Evolutionary conservation across 768 basidiomycete genomes (phyloP).

Genomic region (Termitomyces bulborhizus): DNA sequence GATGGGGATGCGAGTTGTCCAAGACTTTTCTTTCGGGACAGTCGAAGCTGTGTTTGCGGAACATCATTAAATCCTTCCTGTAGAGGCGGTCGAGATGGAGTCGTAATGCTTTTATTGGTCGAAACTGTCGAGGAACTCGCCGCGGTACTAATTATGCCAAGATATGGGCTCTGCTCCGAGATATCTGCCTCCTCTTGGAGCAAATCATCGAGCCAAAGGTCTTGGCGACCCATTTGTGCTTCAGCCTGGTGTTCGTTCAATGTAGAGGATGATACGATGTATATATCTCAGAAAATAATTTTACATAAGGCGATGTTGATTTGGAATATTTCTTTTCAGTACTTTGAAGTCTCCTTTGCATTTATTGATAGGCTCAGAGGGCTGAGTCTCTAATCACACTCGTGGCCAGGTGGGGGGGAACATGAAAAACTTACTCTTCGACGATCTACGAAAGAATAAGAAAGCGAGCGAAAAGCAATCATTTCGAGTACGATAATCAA

Average conservation of each 20-base stretch:
- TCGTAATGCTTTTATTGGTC: constrained; percentile 14
- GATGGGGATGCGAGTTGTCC: constrained; percentile 19
- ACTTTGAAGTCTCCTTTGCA: not conserved
- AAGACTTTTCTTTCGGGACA: constrained; percentile 16
- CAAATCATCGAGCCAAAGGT: constrained; percentile 15
- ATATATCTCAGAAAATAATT: not conserved
- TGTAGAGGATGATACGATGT: not conserved
- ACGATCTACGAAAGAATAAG: no score
- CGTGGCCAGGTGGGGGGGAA: no score
- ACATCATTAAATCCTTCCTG: constrained; percentile 10
- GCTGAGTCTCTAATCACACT: no score
- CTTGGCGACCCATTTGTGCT: constrained; percentile 13
- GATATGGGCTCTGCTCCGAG: constrained; percentile 21
- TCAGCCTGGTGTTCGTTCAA: not conserved
- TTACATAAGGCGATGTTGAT: not conserved
- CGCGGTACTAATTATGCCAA: constrained; percentile 13
- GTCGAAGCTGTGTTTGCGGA: constrained; percentile 9
- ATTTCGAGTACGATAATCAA: not conserved
- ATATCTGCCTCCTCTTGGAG: constrained; percentile 24
- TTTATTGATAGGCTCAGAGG: no score
- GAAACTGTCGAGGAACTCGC: constrained; percentile 19
- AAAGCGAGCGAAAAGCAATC: no score
- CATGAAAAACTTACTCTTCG: no score
- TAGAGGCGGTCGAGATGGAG: constrained; percentile 12
- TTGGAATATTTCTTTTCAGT: not conserved